These are phyloP conservation scores for Trypanosoma vivax DNA, from an alignment of 208 protist genomes.

Conservation along the genomic window DNA sequence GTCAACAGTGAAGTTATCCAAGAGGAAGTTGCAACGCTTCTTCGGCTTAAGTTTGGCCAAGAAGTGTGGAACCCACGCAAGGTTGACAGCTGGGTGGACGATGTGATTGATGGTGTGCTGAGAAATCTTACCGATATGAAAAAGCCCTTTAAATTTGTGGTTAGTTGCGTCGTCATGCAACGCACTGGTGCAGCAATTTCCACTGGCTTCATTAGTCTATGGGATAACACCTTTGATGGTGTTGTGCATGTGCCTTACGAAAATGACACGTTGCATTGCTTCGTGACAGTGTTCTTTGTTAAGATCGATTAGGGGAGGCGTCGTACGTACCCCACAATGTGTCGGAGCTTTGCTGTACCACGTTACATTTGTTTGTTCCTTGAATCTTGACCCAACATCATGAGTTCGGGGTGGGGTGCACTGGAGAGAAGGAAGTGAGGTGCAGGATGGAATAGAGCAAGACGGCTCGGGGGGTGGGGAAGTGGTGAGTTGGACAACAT, in stretches of 20 bases:
- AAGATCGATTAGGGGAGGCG: slow-evolving; percentile 60
- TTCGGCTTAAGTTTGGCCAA: slow-evolving; percentile 56
- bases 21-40: slow-evolving; percentile 55
- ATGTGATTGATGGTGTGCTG: slow-evolving; percentile 63
- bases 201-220: slow-evolving; percentile 83
- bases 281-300: slow-evolving; percentile 86
- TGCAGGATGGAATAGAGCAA: too few species aligned
- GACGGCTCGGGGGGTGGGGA: too few species aligned
- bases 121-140: slow-evolving; percentile 84
- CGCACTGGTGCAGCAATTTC: slow-evolving; percentile 86
- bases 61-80: slow-evolving; percentile 79
- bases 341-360: too few species aligned
- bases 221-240: slow-evolving; percentile 91
- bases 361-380: too few species aligned
- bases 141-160: slow-evolving; percentile 92
- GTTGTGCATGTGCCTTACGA: slow-evolving; percentile 85
- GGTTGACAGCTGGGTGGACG: slow-evolving; percentile 78
- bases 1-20: slow-evolving; percentile 81
- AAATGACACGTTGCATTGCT: slow-evolving; percentile 74
- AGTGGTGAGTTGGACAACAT: too few species aligned
- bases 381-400: too few species aligned
- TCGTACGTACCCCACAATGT: too few species aligned
- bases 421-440: too few species aligned
- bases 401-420: too few species aligned
- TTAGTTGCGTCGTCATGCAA: slow-evolving; percentile 89